Evolutionary conservation across 495 filamentous ascomycete genomes (phyloP), one percentile per base, ranked within the genome.

Genomic region (Parathielavia hyrcaniae): DNA sequence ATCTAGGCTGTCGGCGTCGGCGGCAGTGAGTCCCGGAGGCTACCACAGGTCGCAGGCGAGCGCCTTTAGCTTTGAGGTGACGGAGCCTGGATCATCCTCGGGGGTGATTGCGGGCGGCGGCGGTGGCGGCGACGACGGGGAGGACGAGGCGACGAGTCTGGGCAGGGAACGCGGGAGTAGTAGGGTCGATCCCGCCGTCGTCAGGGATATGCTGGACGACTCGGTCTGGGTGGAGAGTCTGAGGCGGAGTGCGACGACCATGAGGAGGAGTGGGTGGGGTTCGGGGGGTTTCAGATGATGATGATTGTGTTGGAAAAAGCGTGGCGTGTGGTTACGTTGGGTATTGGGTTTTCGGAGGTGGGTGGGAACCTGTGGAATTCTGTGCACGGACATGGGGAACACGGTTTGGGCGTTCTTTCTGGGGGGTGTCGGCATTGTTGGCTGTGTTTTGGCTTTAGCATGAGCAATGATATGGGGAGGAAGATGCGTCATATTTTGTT

Each of bases 161-260:
- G 38, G 47, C 13, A 5, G 47, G 8, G 14, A 66, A 5, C 67
- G 82, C 57, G 67, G 83, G 56, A 79, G 83, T 59, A 92, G 87
- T 66, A 75, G 80, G 30, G 87, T 92, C 56, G 89, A 84, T 59
- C 84, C 86, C 49, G 81, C 85, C 47, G 86, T 91, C 67, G 86
- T 93, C 58, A 82, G 91, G 73, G 81, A 88, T 54, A 84, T 90
- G 64, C 76, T 97, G 30, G 87, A 89, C 62, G 85, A 89, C 61
- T 93, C 90, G 40, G 88, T 86, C 19, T 97, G 91, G 91, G 88
- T 91, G 51, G 86, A 91, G 72, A 95, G 90, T 76, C 89, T 97
- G 50, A 79, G 90, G 58, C 81, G 90, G 55, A 95, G 90, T 72
- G 89, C 93, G 59, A 95, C 90, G 60, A 95, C 89, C 49, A 81